Conservation (phyloP, 352 stramenopile species). For the Elongisporangium senticosum region DNA sequence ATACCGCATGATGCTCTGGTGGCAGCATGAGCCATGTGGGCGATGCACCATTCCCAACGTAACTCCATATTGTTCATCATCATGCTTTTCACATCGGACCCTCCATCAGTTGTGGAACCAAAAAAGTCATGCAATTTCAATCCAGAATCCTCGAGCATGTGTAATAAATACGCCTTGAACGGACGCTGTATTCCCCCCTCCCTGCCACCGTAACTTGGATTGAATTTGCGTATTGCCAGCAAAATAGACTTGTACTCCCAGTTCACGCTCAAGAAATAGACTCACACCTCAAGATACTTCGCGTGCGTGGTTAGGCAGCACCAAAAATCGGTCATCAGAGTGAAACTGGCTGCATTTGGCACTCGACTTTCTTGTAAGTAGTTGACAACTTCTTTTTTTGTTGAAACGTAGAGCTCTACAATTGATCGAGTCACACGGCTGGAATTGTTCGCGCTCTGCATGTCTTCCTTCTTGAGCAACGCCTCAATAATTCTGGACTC, state of each 20-base stretch:
- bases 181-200: slow-evolving; percentile 11
- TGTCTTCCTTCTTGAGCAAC: slow-evolving; percentile 1
- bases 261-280: slow-evolving; percentile 17
- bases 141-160: slow-evolving; percentile 15
- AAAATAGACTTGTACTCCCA: slow-evolving; percentile 14
- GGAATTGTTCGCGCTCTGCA: too few species aligned
- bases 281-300: slow-evolving; percentile 12
- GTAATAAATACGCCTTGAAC: slow-evolving; percentile 10
- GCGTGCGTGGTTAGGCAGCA: slow-evolving; percentile 1
- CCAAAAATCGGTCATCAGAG: slow-evolving; percentile 14
- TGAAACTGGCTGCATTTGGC: slow-evolving; percentile 2
- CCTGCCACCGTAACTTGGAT: slow-evolving; percentile 6
- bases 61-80: slow-evolving; percentile 10
- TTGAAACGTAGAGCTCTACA: too few species aligned
- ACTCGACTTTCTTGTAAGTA: too few species aligned
- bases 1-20: slow-evolving; percentile 22
- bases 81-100: slow-evolving; percentile 15
- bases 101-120: slow-evolving; percentile 11
- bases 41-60: slow-evolving; percentile 16
- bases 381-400: too few species aligned
- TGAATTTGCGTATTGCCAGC: slow-evolving; percentile 9
- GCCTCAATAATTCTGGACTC: slow-evolving; percentile 4
- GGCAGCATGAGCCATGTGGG: slow-evolving; percentile 14
- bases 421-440: too few species aligned
- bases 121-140: slow-evolving; percentile 12